Conservation (phyloP, 345 rosid species). For the Gossypium herbaceum region DNA sequence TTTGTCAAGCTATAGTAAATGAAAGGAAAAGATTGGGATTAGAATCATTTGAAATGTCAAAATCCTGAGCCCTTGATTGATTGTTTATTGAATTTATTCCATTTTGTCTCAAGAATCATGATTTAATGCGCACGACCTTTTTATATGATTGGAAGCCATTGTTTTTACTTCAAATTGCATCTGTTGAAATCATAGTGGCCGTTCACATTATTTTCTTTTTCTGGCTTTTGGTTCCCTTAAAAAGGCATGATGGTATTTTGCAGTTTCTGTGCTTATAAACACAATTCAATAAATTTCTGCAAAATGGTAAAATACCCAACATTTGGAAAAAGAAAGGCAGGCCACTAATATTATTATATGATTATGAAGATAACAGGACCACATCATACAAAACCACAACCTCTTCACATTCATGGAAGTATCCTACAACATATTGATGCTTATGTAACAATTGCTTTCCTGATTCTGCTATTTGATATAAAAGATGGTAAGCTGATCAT, state of each 20-base stretch:
- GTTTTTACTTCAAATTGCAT: not conserved
- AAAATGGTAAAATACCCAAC: not conserved
- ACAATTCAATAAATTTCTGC: no score
- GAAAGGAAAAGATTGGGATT: no score
- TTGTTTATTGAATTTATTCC: not conserved
- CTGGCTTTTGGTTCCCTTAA: not conserved
- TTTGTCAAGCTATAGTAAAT: no score
- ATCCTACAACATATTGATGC: not conserved
- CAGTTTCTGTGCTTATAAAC: not conserved
- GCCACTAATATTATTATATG: constrained; percentile 21
- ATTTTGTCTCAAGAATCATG: not conserved
- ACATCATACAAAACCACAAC: not conserved
- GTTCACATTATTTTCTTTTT: constrained; percentile 3
- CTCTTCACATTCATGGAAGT: not conserved
- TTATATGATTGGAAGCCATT: not conserved
- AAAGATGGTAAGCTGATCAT: no score
- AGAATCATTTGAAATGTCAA: not conserved
- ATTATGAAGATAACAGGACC: constrained; percentile 9
- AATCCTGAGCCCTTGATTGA: not conserved
- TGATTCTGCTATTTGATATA: not conserved
- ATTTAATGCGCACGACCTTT: not conserved
- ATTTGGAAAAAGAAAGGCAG: not conserved
- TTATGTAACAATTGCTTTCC: not conserved
- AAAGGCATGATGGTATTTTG: not conserved
- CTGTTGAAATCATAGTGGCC: constrained; percentile 19